Evolutionary conservation across 306 rosid species (phyloP), one percentile per base, ranked within the genome.

Genomic region (Ceratonia siliqua): DNA sequence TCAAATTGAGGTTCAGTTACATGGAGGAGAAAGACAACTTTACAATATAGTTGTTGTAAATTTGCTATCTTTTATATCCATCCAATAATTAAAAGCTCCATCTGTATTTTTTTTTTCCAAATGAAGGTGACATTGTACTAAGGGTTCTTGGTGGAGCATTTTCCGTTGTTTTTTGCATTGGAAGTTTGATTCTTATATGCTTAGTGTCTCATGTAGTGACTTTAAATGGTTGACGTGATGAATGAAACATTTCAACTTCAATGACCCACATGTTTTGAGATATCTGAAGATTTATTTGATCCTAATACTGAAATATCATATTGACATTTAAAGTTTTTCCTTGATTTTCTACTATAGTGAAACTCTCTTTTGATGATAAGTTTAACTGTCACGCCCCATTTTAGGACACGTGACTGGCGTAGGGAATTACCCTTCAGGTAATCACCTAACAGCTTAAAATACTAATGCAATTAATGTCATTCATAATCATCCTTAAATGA

Each of bases 21-120:
- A 92, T 94, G 99, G 97, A 86, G 88, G 99, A 94, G 77, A 94
- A 94, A 64, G 97, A 94, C 82, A 94, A 90, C 73, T 94, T 92
- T 80, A 96, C 99, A 28, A 84, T 90, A 69, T 94, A 92, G 72
- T 94, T 63, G 99, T 94, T 85, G 99, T 94, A 81, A 85, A 92
- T 68, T 72, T 20, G 62, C 69, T 39, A 13, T 68, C 24, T 1
- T 68, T 38, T 55, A 36, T 62, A 8, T 17, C 6, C 11, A n/a
- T 72, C n/a, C 28, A 21, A 27, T 39, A 21, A 22, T 69, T 81
- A 25, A 66, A 74, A 62, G 58, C 35, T 18, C n/a, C 33, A 4
- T 66, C 12, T 57, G 32, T 41, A 12, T n/a, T n/a, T n/a, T 76
- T 18, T 27, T 2, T 36, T 20, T 59, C 56, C 35, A 35, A 67